Evolutionary conservation across 2,329 filamentous ascomycete genomes (phyloP).

Genomic region (Sarocladiaceae sp.): DNA sequence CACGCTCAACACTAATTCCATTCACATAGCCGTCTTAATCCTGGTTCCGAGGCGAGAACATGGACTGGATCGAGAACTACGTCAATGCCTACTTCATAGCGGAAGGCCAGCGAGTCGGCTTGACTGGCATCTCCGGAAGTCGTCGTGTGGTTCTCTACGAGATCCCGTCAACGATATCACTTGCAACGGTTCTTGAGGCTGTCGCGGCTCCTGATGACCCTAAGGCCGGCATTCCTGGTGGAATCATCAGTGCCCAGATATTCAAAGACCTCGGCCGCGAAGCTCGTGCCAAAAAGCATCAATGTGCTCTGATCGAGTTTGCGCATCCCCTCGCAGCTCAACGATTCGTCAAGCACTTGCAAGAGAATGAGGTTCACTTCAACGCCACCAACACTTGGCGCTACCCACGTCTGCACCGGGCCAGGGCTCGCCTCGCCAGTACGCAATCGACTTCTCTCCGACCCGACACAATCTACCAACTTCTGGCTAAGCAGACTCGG

Average conservation of each 20-base stretch:
- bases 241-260: conserved; percentile 1
- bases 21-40: too few relatives aligned
- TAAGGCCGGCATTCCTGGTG: neutral
- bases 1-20: too few relatives aligned
- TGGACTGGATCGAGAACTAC: neutral
- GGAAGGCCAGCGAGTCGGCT: neutral
- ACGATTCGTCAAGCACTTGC: neutral
- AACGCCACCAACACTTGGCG: neutral
- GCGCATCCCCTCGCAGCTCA: neutral
- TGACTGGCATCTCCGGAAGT: neutral
- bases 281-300: neutral
- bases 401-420: neutral
- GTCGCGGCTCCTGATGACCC: neutral
- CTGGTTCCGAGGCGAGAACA: too few relatives aligned
- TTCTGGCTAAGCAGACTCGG: neutral
- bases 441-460: neutral
- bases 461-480: neutral
- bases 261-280: neutral
- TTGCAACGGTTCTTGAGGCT: neutral
- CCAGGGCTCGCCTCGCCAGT: neutral
- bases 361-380: neutral
- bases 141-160: conserved; percentile 3
- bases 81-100: neutral
- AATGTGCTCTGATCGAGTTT: conserved; percentile 4
- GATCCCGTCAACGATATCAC: neutral